These are phyloP conservation scores for Russula vinacea DNA, from an alignment of 768 basidiomycete species.

Conservation along the genomic window DNA sequence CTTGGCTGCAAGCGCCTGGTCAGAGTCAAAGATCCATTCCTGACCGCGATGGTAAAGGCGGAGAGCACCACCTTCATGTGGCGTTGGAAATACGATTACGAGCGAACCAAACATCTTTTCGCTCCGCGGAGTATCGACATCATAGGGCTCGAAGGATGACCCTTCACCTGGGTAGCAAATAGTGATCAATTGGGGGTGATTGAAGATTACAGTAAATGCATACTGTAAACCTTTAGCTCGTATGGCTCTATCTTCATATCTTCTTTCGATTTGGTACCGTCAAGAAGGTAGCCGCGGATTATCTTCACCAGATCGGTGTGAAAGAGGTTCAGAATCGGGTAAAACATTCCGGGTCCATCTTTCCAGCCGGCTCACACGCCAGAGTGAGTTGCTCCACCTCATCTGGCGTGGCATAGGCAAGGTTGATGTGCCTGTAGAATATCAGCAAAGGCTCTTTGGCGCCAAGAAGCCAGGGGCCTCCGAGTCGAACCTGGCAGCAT, in stretches of 20 bases:
- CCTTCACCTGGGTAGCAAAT: not conserved
- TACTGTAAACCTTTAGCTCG: slow-evolving; percentile 4
- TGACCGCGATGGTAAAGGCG: no score
- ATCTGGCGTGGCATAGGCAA: not conserved
- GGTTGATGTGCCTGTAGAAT: not conserved
- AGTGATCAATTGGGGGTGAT: not conserved
- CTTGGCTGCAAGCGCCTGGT: no score
- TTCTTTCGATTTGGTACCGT: not conserved
- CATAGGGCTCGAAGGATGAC: not conserved
- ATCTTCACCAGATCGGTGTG: not conserved
- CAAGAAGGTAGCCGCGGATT: not conserved
- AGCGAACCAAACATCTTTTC: no score
- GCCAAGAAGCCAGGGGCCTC: not conserved
- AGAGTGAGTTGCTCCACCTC: slow-evolving; percentile 5
- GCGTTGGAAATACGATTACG: no score
- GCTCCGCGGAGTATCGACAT: not conserved
- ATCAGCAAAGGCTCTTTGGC: not conserved
- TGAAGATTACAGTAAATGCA: not conserved
- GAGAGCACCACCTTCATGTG: no score
- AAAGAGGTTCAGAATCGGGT: not conserved
- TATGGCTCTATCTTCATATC: not conserved
- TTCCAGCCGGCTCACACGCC: slow-evolving; percentile 6
- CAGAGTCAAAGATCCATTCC: no score
- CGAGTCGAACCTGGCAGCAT: not conserved
- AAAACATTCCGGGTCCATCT: not conserved